Conservation (phyloP, 1,284 basidiomycete genomes). For the Melampsora larici-populina region DNA sequence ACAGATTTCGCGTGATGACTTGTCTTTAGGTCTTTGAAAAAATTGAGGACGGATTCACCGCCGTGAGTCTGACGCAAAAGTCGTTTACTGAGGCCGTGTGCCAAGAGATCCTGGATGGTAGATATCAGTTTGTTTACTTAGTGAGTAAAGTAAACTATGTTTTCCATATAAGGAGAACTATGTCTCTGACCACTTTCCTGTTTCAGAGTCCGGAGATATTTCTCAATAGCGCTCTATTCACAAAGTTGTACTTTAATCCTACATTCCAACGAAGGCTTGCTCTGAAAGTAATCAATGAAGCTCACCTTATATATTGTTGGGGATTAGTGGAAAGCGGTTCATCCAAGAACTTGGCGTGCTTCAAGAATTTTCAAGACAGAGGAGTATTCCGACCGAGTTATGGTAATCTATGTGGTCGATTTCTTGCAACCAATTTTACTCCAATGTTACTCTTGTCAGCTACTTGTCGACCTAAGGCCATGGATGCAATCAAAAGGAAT, state of each 20-base stretch:
- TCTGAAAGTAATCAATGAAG: too few species aligned
- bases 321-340: not conserved
- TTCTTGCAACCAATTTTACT: not conserved
- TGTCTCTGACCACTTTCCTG: too few species aligned
- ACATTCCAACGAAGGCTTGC: too few species aligned
- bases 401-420: not conserved
- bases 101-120: not conserved
- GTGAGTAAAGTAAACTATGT: not conserved
- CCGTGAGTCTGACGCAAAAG: not conserved
- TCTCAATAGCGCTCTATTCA: too few species aligned
- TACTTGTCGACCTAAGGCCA: conserved; percentile 12
- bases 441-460: conserved; percentile 8
- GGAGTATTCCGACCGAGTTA: not conserved
- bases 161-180: not conserved
- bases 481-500: conserved; percentile 11
- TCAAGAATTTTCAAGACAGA: not conserved
- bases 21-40: not conserved
- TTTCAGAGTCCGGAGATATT: not conserved
- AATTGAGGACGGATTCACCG: not conserved
- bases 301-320: too few species aligned
- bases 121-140: not conserved
- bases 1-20: too few species aligned
- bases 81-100: not conserved
- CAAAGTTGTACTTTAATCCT: too few species aligned
- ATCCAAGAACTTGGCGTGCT: not conserved